Base-by-base conservation (phyloP, 169 alveolate genomes). In the Cryptosporidium ubiquitum region DNA sequence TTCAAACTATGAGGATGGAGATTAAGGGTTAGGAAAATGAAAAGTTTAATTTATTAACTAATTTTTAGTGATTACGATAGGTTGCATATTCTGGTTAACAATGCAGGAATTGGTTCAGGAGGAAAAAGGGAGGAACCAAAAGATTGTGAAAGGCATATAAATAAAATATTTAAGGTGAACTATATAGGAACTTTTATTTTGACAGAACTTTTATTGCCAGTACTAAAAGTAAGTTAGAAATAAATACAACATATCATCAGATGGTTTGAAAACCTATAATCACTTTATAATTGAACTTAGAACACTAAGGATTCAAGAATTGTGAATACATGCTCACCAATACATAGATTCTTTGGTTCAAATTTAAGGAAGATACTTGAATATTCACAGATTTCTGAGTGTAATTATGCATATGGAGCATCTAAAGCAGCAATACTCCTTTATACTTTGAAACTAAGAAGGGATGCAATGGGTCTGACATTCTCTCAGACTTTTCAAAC, bases 381-480 rank as follows among this genome's bases (percentile, higher is more conserved):
- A 42, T 61, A 47, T 79, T 58, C 89, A 60, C 51, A 79, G 61
- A 44, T 61, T 37, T 26, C 40, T 6, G 60, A 58, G 10, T 23
- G 61, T 31, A 47, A 61, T 26, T 49, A 37, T 0, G 64, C 89
- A 29, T 79, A 79, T 33, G 89, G 89, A 58, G 89, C 89, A 16
- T 79, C 89, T 29, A 79, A 79, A 79, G 60, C 89, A 16, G 89
- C 89, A 40, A 23, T 79, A 29, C 74, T 79, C 39, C 69, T 79
- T 31, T 79, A 79, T 29, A 61, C 89, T 18, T 68, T 79, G 10
- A 79, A 61, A 39, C 61, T 79, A 20, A 58, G 89, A 61, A 33
- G 89, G 29, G 69, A 37, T 79, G 89, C 89, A 37, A 61, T 79
- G 75, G 89, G 89, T 26, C 68, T 79, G n/a, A 40, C 89, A 40